Evolutionary conservation across 176 grass and related monocot genomes (phyloP), one percentile per base, ranked within the genome.

Genomic region (Oryza coarctata): DNA sequence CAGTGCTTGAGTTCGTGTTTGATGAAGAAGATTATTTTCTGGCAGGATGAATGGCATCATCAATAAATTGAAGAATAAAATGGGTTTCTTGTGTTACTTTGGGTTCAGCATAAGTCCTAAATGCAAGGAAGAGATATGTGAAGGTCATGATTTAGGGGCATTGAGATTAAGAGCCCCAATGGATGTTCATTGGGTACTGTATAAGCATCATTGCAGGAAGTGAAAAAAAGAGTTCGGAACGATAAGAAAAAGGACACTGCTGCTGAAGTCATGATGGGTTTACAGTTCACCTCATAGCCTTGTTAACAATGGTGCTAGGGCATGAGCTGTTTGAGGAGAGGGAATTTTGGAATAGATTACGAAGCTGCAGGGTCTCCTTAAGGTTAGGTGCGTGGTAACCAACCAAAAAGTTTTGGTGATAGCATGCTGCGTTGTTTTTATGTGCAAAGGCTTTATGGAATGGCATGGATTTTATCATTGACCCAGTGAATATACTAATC

Each of bases 371-470:
- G 29, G 65, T 36, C 43, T 72, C 44, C 20, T 9, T 18, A 45
- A 20, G 34, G 65, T 74, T 88, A 72, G 72, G 40, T 89, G 65
- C 12, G 41, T 65, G 4, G 27, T 65, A 71, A 57, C 34, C 71
- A 70, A n/a, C 39, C 12, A 28, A 32, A 70, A 49, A 14, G 36
- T 23, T 81, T 80, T 40, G 25, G 32, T 44, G 45, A 65, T 71
- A 73, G 27, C 39, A 38, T 61, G 58, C 67, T 58, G 13, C 23
- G 38, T 36, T 86, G 70, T 11, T 34, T 20, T 4, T 38, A 15
- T 50, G 10, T 31, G 81, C 71, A 77, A 12, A 77, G 70, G 49
- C 28, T 67, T 73, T 52, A 65, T 70, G 26, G 47, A 60, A 20
- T 26, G 33, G 1, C 35, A 45, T 78, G 30, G 25, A 75, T 67